Base-by-base conservation (phyloP, 2,329 filamentous ascomycete genomes). In the Colletotrichum tropicale region DNA sequence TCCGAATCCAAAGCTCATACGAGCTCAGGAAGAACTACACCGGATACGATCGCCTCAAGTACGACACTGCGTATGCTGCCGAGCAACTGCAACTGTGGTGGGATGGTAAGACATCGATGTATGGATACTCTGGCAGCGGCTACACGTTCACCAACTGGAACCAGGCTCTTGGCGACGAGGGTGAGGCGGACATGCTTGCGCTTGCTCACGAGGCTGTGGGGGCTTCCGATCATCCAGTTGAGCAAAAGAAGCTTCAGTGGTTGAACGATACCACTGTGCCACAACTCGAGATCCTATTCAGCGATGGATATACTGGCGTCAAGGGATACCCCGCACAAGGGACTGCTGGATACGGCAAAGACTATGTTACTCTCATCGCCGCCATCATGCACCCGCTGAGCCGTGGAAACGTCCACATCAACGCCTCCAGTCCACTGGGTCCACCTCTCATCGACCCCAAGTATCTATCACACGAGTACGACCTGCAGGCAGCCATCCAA, bases 221-320 rank as follows among this genome's bases (percentile, higher is more conserved):
- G 2, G 79, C 79, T 3, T 79, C 80, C 1, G 76, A 77, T 4
- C 82, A 81, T 52, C 80, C 80, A 38, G 80, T 85, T 13, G 83
- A 85, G 69, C 74, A 81, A 75, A 85, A 84, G 74, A 88, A 87
- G 77, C 76, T 88, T 2, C 77, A 83, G 6, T 82, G 86, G 74
- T 80, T 89, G 43, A 79, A 80, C 13, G 79, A 87, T 66, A 76
- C 77, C 5, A 75, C 76, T 9, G 82, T 87, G 6, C 85, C 86
- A 2, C 84, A 87, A 70, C 76, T 86, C 0, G 86, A 88, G 77
- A 76, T 87, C n/a, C 84, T 87, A 60, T 86, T 88, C 76, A 85
- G 84, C 2, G 86, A 88, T 71, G 85, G 85, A 2, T 88, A 87
- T 78, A 85, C 85, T 3, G 86, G 87, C 15, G 76, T 81, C 55